Base-by-base conservation (phyloP, 768 basidiomycete species). In the Coprinopsis cinerea region DNA sequence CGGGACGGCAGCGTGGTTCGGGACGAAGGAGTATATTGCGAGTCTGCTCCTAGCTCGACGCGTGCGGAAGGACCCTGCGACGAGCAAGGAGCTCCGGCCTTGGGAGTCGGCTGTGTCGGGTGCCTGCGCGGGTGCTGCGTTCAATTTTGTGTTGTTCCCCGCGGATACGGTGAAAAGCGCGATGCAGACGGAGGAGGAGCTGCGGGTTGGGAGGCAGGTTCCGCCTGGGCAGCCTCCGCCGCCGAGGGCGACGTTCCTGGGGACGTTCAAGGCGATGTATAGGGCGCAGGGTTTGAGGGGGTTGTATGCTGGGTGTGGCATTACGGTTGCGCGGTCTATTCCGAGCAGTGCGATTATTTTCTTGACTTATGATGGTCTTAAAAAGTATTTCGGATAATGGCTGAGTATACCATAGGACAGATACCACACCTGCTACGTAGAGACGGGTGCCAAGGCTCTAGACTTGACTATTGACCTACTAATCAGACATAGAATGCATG, bases 321-420 rank as follows among this genome's bases (percentile, higher is more conserved):
- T 97, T 62, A 98, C 94, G 0, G 83, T 91, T 15, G 78, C 83
- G 36, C 73, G 92, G 49, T 82, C 86, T 5, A 82, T 93, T 47
- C 92, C 92, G 7, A 92, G 88, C 61, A 92, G 88, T 61, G 94
- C 89, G 4, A 76, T 97, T 49, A 92, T 98, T 48, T 98, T 97
- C 63, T 69, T 91, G 56, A 88, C 97, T 45, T 97, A 93, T 58
- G 91, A 95, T 61, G 85, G 82, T 26, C 68, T 95, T 49, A 68
- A 67, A 27, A 65, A 70, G 2, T 70, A 68, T 63, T 64, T 74
- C 58, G 65, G 68, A 47, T 74, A 66, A 50, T n/a, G 15, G 44
- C 44, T 43, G 18, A n/a, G n/a, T n/a, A n/a, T n/a, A n/a, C n/a
- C n/a, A n/a, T n/a, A n/a, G n/a, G n/a, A n/a, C n/a, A n/a, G n/a